Conservation (phyloP, 495 filamentous ascomycete species). For the Penicillium parvum region DNA sequence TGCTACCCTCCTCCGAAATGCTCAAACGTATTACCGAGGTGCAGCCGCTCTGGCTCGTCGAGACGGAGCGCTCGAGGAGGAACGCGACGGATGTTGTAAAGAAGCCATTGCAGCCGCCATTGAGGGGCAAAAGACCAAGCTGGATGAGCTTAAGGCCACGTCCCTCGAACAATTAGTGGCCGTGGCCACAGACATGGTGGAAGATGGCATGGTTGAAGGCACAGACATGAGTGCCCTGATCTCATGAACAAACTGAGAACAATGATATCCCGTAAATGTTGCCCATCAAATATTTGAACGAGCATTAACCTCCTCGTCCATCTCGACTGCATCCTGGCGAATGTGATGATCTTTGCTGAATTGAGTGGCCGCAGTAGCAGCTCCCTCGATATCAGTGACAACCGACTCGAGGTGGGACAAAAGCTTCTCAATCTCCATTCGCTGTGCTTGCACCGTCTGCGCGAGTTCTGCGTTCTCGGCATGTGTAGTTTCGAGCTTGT, state of each 20-base stretch:
- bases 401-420: conserved; percentile 60
- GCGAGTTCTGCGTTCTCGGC: conserved; percentile 60
- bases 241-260: conserved; percentile 23
- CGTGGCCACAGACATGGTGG: conserved; percentile 46
- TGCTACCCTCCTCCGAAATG: conserved; percentile 53
- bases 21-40: conserved; percentile 61
- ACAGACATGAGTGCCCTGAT: conserved; percentile 34
- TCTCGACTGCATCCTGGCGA: conserved; percentile 40
- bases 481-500: conserved; percentile 57
- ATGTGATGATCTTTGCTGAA: conserved; percentile 37
- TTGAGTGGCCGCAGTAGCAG: conserved; percentile 46
- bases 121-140: conserved; percentile 37
- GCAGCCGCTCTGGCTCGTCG: conserved; percentile 46
- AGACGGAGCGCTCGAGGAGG: conserved; percentile 40
- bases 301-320: conserved; percentile 40
- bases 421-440: conserved; percentile 67
- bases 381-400: conserved; percentile 65
- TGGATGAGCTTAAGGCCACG: conserved; percentile 32
- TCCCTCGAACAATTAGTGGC: conserved; percentile 29
- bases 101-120: conserved; percentile 44
- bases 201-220: conserved; percentile 43
- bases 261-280: neutral
- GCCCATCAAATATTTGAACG: conserved; percentile 18
- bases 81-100: conserved; percentile 43
- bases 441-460: conserved; percentile 59